Base-by-base conservation (phyloP, 495 filamentous ascomycete genomes). In the Apodospora peruviana region DNA sequence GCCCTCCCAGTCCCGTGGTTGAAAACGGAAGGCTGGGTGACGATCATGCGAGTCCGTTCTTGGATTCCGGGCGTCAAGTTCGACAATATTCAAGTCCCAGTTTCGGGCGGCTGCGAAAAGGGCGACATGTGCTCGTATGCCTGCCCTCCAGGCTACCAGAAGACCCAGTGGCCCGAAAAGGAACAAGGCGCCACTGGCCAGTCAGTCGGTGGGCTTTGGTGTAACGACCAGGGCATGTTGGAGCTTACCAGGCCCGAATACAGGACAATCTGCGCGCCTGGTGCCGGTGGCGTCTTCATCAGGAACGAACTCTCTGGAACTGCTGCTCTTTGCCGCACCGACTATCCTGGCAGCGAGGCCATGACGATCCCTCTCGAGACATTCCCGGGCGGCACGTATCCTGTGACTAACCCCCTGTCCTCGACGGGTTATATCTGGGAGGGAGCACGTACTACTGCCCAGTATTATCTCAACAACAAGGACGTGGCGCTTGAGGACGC, bases 381-480 rank as follows among this genome's bases (percentile, higher is more conserved):
- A 24, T 52, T 57, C 16, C 61, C 83, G 44, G 86, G 85, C 36
- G 56, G 62, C 10, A 72, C 64, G 9, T 74, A 76, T 50, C 65
- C 75, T 24, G 66, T 98, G 56, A 87, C 88, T 54, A 86, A 84
- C 74, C 88, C 93, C 23, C 67, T 85, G 45, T 79, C 82, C 20
- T 58, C 58, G 32, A 71, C 64, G 37, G 91, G 89, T 77, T 98
- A 87, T 78, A 62, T 70, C 40, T 94, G 88, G 85, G 49, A 88
- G 60, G 81, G 80, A 55, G 76, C 76, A 68, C 19, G 60, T 17
- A 97, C 93, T 43, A 91, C 86, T 25, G 90, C 91, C 40, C 94
- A 98, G 71, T 98, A 97, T 79, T 98, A 98, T 62, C 78, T 96
- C 72, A 97, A 97, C 80, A 83, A 84, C 53, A 72, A 76, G 50